Conservation (phyloP, 1,284 basidiomycete genomes). For the Acaromyces ingoldii region DNA sequence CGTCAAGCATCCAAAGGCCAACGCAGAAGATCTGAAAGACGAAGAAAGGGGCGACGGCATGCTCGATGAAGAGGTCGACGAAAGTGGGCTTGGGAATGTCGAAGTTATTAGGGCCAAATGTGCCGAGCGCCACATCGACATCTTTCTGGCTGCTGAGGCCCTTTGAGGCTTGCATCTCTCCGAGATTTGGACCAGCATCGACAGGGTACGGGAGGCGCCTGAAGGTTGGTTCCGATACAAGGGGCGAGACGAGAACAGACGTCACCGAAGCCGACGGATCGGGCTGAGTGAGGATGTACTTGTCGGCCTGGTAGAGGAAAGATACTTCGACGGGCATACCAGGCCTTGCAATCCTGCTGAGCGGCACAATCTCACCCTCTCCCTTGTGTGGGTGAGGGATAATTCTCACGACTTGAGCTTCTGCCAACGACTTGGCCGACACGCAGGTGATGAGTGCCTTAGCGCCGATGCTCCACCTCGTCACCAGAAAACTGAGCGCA, state of each 20-base stretch:
- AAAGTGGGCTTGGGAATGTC: constrained; percentile 49
- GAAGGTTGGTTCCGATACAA: constrained; percentile 63
- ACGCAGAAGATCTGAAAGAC: constrained; percentile 52
- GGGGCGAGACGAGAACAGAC: constrained; percentile 37
- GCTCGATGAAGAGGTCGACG: constrained; percentile 47
- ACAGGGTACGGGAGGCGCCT: constrained; percentile 83
- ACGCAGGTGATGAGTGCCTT: constrained; percentile 57
- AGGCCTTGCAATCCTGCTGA: constrained; percentile 58
- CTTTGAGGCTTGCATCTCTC: constrained; percentile 62
- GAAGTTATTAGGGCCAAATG: constrained; percentile 46
- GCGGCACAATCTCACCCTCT: constrained; percentile 78
- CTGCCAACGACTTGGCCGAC: constrained; percentile 59
- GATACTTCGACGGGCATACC: constrained; percentile 61
- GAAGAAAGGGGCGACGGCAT: constrained; percentile 51
- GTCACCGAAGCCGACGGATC: constrained; percentile 39
- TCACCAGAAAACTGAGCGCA: constrained; percentile 85
- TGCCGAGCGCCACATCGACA: constrained; percentile 38
- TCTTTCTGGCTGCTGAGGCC: constrained; percentile 53
- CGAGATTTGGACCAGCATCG: constrained; percentile 67
- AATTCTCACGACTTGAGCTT: constrained; percentile 77
- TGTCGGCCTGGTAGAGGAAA: constrained; percentile 94
- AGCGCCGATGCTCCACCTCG: constrained; percentile 80
- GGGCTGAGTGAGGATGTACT: constrained; percentile 68
- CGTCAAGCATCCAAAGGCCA: constrained; percentile 51
- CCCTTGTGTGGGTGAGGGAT: constrained; percentile 81